A percentile compares a stretch with the other conserved stretches of the same genome.
Evolutionary conservation across 202 grass and related monocot genomes (phyloP).

Genomic region (Setaria italica): DNA sequence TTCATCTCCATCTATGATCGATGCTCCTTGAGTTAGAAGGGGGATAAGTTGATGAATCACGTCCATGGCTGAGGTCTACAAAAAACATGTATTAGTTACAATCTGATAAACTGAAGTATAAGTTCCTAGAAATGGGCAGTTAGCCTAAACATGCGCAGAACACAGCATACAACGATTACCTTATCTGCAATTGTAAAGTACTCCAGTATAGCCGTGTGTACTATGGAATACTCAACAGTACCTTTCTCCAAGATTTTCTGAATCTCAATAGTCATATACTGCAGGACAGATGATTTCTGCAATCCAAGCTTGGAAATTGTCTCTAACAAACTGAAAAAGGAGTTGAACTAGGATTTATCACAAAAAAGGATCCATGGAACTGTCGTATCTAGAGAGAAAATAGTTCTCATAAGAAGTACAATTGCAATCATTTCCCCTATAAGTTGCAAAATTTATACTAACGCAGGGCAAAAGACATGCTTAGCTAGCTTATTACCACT

Average conservation of each 20-base stretch:
- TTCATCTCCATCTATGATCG: constrained; percentile 61
- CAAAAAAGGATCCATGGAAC: background rate
- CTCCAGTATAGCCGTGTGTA: constrained; percentile 75
- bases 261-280: constrained; percentile 77
- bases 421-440: background rate
- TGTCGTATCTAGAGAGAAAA: background rate
- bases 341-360: constrained; percentile 22
- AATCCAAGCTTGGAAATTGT: constrained; percentile 92
- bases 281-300: constrained; percentile 81
- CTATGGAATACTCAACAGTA: constrained; percentile 85
- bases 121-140: background rate
- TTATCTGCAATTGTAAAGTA: constrained; percentile 97
- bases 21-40: constrained; percentile 75
- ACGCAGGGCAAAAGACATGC: background rate
- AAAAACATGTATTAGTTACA: constrained; percentile 54
- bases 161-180: constrained; percentile 51
- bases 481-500: background rate
- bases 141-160: constrained; percentile 18
- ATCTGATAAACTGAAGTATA: constrained; percentile 22
- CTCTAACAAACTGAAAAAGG: constrained; percentile 72
- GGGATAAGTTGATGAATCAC: constrained; percentile 85
- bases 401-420: background rate
- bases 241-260: constrained; percentile 87
- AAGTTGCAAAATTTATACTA: constrained; percentile 19
- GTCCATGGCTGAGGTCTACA: constrained; percentile 72